These are phyloP conservation scores for Periconia digitata DNA, from an alignment of 2,329 filamentous ascomycete species.

Conservation along the genomic window DNA sequence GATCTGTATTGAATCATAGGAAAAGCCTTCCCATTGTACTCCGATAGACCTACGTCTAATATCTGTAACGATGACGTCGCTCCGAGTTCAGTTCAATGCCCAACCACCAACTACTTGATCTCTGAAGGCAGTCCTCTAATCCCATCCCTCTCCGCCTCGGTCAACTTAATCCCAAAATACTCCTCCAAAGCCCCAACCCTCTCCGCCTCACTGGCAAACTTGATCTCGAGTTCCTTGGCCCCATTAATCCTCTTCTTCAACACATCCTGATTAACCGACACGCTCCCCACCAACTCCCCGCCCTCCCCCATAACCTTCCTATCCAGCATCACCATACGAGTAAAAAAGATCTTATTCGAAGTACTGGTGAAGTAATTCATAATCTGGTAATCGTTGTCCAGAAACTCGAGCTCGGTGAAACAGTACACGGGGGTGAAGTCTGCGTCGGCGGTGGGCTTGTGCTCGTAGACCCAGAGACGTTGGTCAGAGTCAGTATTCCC, in stretches of 20 bases:
- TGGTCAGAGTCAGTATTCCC: conserved; percentile 38
- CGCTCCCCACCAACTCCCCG: conserved; percentile 41
- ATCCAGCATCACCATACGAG: conserved; percentile 44
- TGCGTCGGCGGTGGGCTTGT: conserved; percentile 37
- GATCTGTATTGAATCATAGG: too few species aligned
- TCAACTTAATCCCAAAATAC: conserved; percentile 48
- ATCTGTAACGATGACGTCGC: conserved; percentile 9
- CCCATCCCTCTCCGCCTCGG: conserved; percentile 38
- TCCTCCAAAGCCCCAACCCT: conserved; percentile 48
- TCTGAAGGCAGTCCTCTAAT: conserved; percentile 41
- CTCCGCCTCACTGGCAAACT: conserved; percentile 47
- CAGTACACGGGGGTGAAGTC: conserved; percentile 65
- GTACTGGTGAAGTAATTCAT: conserved; percentile 42
- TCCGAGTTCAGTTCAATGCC: not conserved
- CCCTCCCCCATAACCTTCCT: conserved; percentile 51
- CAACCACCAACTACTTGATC: conserved; percentile 18
- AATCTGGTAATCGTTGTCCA: conserved; percentile 32
- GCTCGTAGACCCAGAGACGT: conserved; percentile 50
- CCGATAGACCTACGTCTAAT: conserved; percentile 9
- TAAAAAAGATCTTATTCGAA: conserved; percentile 35
- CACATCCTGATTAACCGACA: conserved; percentile 46
- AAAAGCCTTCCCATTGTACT: too few species aligned
- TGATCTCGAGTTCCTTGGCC: conserved; percentile 43
- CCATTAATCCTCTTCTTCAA: conserved; percentile 50
- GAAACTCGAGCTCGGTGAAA: conserved; percentile 55